Evolutionary conservation across 140 eudicot genomes (phyloP), one percentile per base, ranked within the genome.

Genomic region (Cichorium intybus): DNA sequence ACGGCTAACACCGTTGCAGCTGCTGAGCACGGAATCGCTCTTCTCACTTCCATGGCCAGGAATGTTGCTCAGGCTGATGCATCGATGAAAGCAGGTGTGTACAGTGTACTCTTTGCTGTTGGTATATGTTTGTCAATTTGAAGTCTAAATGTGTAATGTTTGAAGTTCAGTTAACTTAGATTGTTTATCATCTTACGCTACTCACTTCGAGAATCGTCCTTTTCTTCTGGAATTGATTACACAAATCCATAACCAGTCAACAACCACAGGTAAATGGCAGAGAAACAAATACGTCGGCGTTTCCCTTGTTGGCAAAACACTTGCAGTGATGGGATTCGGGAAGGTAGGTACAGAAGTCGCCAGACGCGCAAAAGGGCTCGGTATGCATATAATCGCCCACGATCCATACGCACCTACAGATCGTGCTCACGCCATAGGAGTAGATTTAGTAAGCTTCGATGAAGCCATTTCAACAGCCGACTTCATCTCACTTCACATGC

Each of bases 11-110:
- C 99, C 0, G 99, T 94, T 6, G 99, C 99, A 5, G 99, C 99
- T 5, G 99, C 99, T 34, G 99, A 94, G 72, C 99, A 94, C 33
- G 99, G 95, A 64, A 89, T 94, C 55, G 95, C 99, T 10, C 77
- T 94, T 20, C 70, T 94, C 1, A 84, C 99, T 6, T 91, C 95
- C 22, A 94, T 94, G 99, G 90, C 99, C 0, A 74, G 99, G 58
- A 94, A 94, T 60, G 79, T 94, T 55, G 99, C 99, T 28, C 99
- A 94, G 74, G 95, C 99, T 35, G 99, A 94, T 84, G 99, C 99
- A 4, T 94, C 99, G 7, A 77, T 89, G 10, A 94, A 94, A 79
- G 84, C 94, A 76, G 99, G 99, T 94, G 22, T 55, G 88, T 51
- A 10, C 22, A n/a, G n/a, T 23, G 20, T 21, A 2, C 23, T 1